These are phyloP conservation scores for Chlorophyllum brunneum DNA, from an alignment of 768 basidiomycete species.

Conservation along the genomic window DNA sequence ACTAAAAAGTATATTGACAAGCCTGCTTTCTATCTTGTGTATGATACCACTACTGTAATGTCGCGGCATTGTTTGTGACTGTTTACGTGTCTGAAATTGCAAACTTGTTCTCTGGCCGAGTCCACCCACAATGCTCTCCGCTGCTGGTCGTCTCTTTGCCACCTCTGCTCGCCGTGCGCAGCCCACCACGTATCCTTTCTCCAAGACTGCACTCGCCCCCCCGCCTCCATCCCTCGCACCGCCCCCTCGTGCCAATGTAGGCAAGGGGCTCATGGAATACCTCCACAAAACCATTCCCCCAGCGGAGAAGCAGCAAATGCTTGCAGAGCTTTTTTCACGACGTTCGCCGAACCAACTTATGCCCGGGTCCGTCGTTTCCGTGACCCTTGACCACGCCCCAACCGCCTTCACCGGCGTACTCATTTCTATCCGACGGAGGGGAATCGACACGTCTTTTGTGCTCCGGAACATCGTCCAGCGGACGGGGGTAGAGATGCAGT, in stretches of 20 bases:
- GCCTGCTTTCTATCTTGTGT: slow-evolving; percentile 12
- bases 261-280: slow-evolving; percentile 79
- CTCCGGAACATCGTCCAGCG: slow-evolving; percentile 88
- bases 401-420: slow-evolving; percentile 88
- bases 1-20: slow-evolving; percentile 25
- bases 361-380: slow-evolving; percentile 85
- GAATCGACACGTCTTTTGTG: slow-evolving; percentile 83
- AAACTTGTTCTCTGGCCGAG: neutral
- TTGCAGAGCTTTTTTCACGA: slow-evolving; percentile 68
- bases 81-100: neutral
- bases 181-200: slow-evolving; percentile 59
- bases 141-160: slow-evolving; percentile 11
- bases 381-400: slow-evolving; percentile 73
- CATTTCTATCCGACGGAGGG: slow-evolving; percentile 76
- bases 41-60: slow-evolving; percentile 8
- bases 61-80: slow-evolving; percentile 2
- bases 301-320: slow-evolving; percentile 65
- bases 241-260: slow-evolving; percentile 46
- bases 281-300: slow-evolving; percentile 61
- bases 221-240: slow-evolving; percentile 40
- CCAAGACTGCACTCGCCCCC: slow-evolving; percentile 58
- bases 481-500: slow-evolving; percentile 91
- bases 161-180: slow-evolving; percentile 12
- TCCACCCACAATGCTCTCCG: neutral
- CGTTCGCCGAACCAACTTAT: slow-evolving; percentile 62